Evolutionary conservation across 306 rosid genomes (phyloP).

Genomic region (Amphicarpaea edgeworthii): DNA sequence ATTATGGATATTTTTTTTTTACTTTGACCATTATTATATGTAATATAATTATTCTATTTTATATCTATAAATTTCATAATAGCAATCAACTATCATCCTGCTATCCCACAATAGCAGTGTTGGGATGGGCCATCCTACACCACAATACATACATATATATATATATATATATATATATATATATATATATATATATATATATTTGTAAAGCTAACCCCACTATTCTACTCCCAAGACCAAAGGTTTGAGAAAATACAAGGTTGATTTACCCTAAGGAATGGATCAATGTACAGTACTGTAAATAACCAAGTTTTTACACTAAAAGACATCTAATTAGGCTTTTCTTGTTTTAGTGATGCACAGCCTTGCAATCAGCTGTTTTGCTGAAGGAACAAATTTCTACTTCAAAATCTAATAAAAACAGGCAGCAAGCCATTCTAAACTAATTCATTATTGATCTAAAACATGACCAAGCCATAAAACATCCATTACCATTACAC

Average conservation of each 20-base stretch:
- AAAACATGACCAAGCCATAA: constrained; percentile 12
- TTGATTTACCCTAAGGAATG: background rate
- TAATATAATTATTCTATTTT: too few species aligned
- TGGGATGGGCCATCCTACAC: too few species aligned
- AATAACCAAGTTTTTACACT: background rate
- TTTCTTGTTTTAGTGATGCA: background rate
- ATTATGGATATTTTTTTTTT: too few species aligned
- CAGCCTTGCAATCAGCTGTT: background rate
- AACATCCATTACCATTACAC: constrained; percentile 68
- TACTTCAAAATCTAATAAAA: background rate
- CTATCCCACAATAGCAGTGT: too few species aligned
- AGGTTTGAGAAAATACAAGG: constrained; percentile 14
- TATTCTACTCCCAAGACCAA: constrained; percentile 9
- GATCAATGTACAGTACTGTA: background rate
- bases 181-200: too few species aligned
- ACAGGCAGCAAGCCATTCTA: background rate
- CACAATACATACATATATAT: too few species aligned
- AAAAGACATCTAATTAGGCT: constrained; percentile 18
- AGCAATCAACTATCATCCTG: too few species aligned
- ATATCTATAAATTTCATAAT: too few species aligned
- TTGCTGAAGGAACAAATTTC: background rate
- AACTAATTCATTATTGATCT: constrained; percentile 6
- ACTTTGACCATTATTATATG: too few species aligned
- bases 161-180: too few species aligned
- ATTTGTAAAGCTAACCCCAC: background rate